Conservation (phyloP, 148 eudicot species). For the Diospyros kaki region DNA sequence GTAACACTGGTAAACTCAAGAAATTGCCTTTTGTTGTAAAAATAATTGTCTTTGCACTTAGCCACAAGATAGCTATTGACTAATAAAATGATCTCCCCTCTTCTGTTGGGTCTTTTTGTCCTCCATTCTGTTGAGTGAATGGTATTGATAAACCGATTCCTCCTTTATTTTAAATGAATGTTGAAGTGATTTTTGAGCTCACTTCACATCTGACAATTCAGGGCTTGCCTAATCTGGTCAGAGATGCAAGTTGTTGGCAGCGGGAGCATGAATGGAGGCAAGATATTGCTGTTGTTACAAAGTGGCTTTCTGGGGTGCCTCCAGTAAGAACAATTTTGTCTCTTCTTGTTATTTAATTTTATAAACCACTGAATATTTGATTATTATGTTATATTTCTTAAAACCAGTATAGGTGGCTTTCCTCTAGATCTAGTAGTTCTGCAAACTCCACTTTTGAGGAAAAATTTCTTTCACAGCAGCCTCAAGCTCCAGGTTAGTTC, state of each 20-base stretch:
- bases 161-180: neutral
- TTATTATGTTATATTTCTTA: conserved; percentile 9
- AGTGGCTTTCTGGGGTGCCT: conserved; percentile 94
- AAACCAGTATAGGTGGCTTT: conserved; percentile 98
- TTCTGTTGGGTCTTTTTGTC: neutral
- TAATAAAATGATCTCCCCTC: neutral
- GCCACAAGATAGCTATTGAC: conserved; percentile 3
- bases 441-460: conserved; percentile 66
- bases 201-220: conserved; percentile 24
- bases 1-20: too few species aligned
- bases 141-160: neutral
- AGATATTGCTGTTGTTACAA: conserved; percentile 97
- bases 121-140: neutral
- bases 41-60: neutral
- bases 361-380: neutral
- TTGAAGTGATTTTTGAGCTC: conserved; percentile 3
- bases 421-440: conserved; percentile 70
- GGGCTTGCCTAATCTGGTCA: conserved; percentile 84
- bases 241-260: conserved; percentile 93
- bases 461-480: conserved; percentile 87
- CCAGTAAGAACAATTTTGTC: conserved; percentile 52
- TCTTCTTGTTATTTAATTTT: conserved; percentile 15
- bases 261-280: conserved; percentile 98
- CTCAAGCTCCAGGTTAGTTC: conserved; percentile 77
- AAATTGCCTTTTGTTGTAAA: neutral